Evolutionary conservation across 805 yeast genomes (phyloP), one percentile per base, ranked within the genome.

Genomic region (Candida qinlingensis): DNA sequence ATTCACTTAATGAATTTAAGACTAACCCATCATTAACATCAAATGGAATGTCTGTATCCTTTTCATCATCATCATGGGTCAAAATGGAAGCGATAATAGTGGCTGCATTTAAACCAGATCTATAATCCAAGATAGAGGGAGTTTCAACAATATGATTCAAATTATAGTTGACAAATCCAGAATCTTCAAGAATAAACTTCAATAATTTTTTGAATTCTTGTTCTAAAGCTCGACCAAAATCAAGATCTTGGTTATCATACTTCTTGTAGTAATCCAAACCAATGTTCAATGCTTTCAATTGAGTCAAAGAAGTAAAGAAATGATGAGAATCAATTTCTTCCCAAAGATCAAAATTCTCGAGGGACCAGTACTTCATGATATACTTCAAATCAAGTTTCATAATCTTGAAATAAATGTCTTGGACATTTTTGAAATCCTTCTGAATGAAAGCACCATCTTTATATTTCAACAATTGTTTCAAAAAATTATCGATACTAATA

Each of bases 301-400:
- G 96, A 4, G 83, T 79, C 57, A 87, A 65, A 11, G 85, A 71
- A 1, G 96, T 91, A 66, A 88, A 92, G 53, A 89, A 82, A 65
- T 91, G 97, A 44, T 71, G 59, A 0, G 91, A 80, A 50, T 80
- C 62, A 44, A 86, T 72, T 65, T 91, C 98, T 68, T 91, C 98
- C 98, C 98, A 91, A 39, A 91, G 71, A 67, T 91, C 97, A 68
- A 87, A 92, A n/a, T 88, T 83, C 5, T 67, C 65, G 9, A 66
- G 62, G 10, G 67, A 58, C 97, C 97, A 92, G 57, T 77, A 73
- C 5, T 65, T 59, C 13, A 75, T 54, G 26, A 86, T 74, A 57
- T 82, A 92, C 44, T 73, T 68, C 58, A 91, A 75, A 67, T 91
- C 97, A 1, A 83, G 82, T 60, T 77, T 78, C 25, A 90, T 57